Base-by-base conservation (phyloP, 495 filamentous ascomycete species). In the Paragyromitra xinjiangensis region DNA sequence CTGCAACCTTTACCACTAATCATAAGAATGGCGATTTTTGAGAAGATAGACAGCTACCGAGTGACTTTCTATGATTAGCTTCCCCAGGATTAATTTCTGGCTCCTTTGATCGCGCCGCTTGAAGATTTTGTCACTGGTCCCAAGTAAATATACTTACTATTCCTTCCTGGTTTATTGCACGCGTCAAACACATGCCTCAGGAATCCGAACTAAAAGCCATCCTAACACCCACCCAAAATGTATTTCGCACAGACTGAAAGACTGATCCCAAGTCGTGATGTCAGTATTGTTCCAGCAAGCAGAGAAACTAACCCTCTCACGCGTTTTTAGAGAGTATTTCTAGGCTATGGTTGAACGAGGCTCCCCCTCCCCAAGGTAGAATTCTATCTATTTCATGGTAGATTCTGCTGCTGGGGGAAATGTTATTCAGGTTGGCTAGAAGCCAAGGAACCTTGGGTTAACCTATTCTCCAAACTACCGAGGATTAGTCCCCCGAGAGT, bases 1-100 rank as follows among this genome's bases (percentile, higher is more conserved):
- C 6, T 53, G 19, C 50, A 53, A 53, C 19, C 50, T 53, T 19
- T 24, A 7, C 16, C 50, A n/a, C 50, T 6, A 3, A 34, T 51
- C 8, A 9, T 29, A 29, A 24, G 9, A 56, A 56, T 29, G 53
- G 26, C 1, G 50, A 7, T 24, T 53, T 7, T 2, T 53, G n/a
- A 22, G 16, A 53, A n/a, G 50, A 22, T 3, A 2, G n/a, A 6
- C 19, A 4, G 40, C 26, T 29, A 7, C 6, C 65, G 65, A 69
- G 65, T 69, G 65, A 69, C 65, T 29, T n/a, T n/a, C 7, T 50
- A 55, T 69, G 65, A 69, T 37, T 14, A 42, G 14, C 1, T 29
- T 26, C 19, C 16, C 34, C 6, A 12, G 7, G 44, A 50, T 22
- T 26, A 11, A 45, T 44, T n/a, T 6, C 6, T n/a, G n/a, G 48